Percentiles rank a stretch among this genome's conserved stretches.
Conservation (phyloP, 2,329 filamentous ascomycete species). For the Aureobasidium sp. region DNA sequence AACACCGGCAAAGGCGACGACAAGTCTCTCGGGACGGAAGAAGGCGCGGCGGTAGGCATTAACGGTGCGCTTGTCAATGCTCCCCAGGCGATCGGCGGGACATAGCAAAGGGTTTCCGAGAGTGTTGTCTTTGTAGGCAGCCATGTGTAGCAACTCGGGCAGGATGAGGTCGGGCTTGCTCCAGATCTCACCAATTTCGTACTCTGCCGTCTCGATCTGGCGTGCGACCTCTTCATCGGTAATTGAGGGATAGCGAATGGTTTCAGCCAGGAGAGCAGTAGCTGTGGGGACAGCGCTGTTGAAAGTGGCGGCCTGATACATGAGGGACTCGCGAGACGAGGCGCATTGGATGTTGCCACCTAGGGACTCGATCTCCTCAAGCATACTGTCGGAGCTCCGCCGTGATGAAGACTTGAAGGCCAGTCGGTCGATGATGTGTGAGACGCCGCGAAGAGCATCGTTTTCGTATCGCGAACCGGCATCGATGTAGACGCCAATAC, state of each 20-base stretch:
- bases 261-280: constrained; percentile 80
- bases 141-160: constrained; percentile 89
- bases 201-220: constrained; percentile 84
- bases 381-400: constrained; percentile 70
- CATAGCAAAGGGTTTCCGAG: constrained; percentile 89
- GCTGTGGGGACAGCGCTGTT: constrained; percentile 82
- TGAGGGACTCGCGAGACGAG: constrained; percentile 87
- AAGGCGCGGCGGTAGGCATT: constrained; percentile 73
- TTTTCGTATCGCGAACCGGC: constrained; percentile 93
- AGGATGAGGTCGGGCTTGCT: constrained; percentile 92
- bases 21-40: constrained; percentile 82
- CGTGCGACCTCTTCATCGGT: constrained; percentile 78
- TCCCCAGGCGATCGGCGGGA: constrained; percentile 67
- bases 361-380: constrained; percentile 76
- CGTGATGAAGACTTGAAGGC: constrained; percentile 82
- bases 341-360: constrained; percentile 97
- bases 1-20: constrained; percentile 91
- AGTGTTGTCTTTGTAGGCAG: constrained; percentile 92
- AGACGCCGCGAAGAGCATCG: constrained; percentile 73
- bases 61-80: constrained; percentile 67
- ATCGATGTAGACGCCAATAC: constrained; percentile 91
- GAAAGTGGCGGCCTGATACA: constrained; percentile 98
- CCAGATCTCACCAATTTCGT: constrained; percentile 97
- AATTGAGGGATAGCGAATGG: constrained; percentile 76
- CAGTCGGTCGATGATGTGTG: constrained; percentile 90